Evolutionary conservation across 768 basidiomycete species (phyloP), one percentile per base, ranked within the genome.

Genomic region (Agaricus sinodeliciosus): DNA sequence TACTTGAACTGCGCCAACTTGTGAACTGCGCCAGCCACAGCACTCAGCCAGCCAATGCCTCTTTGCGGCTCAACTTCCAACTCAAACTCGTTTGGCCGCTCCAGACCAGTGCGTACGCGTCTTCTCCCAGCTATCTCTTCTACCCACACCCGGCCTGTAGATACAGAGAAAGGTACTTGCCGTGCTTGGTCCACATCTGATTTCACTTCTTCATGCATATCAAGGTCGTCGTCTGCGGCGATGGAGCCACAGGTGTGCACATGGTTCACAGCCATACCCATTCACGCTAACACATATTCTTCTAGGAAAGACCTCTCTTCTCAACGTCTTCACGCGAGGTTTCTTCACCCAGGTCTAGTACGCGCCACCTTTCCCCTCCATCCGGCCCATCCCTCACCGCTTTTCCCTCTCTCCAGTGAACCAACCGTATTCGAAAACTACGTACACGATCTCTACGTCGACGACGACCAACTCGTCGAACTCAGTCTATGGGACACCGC

Each of bases 361-460:
- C 67, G 87, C 73, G 12, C 42, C 56, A 43, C 44, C 34, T 27
- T 43, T 7, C 35, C 22, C 34, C 45, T 27, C 28, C 27, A 53
- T n/a, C 54, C 11, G 18, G 34, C 39, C 8, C 51, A 40, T n/a
- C 51, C n/a, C 43, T 26, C 36, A 52, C 11, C 39, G 18, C 39
- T 22, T 25, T 18, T 7, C 18, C 34, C 39, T 42, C 39, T 42
- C 4, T 45, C 36, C 62, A 92, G 90, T 60, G 89, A 94, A 72
- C 91, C 88, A 5, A 94, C 91, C 22, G 94, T 98, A 3, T 98
- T 98, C 60, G 95, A 98, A 69, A 98, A 97, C 71, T 94, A 95
- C 62, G 93, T 95, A 9, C 90, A 94, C 65, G 90, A 94, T 58
- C 73, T 94, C 50, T 77, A 77, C 59, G 82, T 95, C 25, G 94